phyloP scores from a whole-genome alignment of 1,284 basidiomycete species.

The Inonotus obliquus region DNA sequence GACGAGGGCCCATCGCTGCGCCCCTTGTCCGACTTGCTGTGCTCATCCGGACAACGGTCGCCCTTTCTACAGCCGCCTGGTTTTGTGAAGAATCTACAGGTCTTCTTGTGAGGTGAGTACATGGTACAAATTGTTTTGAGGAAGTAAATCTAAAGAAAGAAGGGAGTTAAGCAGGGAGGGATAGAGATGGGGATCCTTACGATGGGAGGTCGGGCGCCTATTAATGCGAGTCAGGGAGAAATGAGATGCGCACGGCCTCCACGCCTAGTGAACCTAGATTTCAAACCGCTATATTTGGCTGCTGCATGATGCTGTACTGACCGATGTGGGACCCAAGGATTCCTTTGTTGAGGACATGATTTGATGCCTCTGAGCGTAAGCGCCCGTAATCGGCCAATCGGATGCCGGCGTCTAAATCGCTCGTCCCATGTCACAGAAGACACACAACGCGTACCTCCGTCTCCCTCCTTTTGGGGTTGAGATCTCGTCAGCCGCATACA shows the following conservation, averaged over 20 bases:
- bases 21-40: constrained; percentile 22
- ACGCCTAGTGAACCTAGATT: not conserved
- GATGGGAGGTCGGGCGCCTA: not conserved
- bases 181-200: not conserved
- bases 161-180: not conserved
- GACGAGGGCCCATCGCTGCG: constrained; percentile 15
- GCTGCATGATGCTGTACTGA: not conserved
- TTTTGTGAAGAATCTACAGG: constrained; percentile 36
- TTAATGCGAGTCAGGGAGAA: not conserved
- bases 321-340: not conserved
- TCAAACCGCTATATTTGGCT: not conserved
- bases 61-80: constrained; percentile 40
- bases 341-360: not conserved
- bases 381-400: constrained; percentile 2
- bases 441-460: not conserved
- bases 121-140: not conserved
- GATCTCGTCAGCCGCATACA: too few relatives aligned
- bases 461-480: too few relatives aligned
- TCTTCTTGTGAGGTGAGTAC: constrained; percentile 13
- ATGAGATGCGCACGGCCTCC: not conserved
- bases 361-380: not conserved
- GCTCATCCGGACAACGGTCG: constrained; percentile 30
- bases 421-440: not conserved
- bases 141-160: not conserved
- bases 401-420: not conserved